Evolutionary conservation across 2,329 filamentous ascomycete species (phyloP).

Genomic region (Fusarium pininemorale): DNA sequence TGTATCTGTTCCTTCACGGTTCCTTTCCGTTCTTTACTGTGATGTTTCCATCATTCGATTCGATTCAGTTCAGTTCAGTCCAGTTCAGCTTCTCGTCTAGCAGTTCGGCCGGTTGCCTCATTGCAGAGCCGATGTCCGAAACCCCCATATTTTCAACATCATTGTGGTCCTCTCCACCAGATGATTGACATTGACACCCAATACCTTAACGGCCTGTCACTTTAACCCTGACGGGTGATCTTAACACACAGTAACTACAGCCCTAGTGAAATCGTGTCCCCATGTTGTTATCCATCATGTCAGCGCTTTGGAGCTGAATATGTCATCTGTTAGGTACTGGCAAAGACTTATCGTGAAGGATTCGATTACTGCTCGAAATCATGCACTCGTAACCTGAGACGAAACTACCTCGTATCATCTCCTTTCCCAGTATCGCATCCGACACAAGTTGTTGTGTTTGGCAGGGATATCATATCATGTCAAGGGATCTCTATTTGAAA

Average conservation of each 20-base stretch:
- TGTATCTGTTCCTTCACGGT: not conserved
- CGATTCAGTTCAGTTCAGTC: not conserved
- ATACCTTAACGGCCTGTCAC: not conserved
- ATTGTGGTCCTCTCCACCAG: not conserved
- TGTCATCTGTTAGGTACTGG: not conserved
- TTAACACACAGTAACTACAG: not conserved
- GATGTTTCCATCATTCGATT: not conserved
- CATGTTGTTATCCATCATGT: not conserved
- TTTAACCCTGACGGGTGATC: constrained; percentile 20
- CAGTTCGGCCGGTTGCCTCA: not conserved
- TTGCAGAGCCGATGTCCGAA: not conserved
- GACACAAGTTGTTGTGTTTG: not conserved
- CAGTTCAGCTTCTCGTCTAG: not conserved
- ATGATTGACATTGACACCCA: not conserved
- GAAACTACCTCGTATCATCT: constrained; percentile 15
- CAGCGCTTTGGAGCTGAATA: not conserved
- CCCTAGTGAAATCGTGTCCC: not conserved
- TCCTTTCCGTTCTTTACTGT: not conserved
- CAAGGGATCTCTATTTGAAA: constrained; percentile 5
- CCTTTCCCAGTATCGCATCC: not conserved
- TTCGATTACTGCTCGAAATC: not conserved
- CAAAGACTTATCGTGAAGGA: not conserved
- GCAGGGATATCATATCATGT: not conserved
- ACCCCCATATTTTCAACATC: not conserved
- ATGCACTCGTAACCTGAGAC: constrained; percentile 10